phyloP scores from a whole-genome alignment of 148 eudicot species.

The Rhododendron vialii region DNA sequence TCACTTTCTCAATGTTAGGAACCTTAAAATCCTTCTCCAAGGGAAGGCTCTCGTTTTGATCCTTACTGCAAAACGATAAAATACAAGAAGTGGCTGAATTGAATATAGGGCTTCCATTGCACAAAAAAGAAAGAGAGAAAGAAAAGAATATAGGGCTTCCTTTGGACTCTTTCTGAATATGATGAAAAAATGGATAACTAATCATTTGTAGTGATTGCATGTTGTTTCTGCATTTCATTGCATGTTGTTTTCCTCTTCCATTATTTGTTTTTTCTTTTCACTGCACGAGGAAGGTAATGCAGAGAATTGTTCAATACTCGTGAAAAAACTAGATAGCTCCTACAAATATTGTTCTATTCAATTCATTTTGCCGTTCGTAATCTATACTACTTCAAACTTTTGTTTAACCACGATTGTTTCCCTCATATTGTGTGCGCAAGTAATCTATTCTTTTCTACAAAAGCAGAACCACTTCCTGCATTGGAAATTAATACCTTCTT shows the following conservation, averaged over 20 bases:
- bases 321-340: background rate
- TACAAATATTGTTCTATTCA: background rate
- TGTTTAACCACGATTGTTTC: background rate
- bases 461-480: background rate
- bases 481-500: background rate
- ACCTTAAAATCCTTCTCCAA: constrained; percentile 56
- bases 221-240: background rate
- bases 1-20: constrained; percentile 68
- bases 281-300: background rate
- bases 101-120: background rate
- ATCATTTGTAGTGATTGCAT: background rate
- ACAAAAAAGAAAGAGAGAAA: too few relatives aligned
- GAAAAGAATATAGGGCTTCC: background rate
- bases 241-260: background rate
- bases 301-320: background rate
- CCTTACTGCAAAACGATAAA: constrained; percentile 36
- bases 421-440: background rate
- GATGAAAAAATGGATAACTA: background rate
- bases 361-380: background rate
- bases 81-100: background rate
- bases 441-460: background rate
- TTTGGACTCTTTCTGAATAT: background rate
- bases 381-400: background rate
- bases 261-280: background rate
- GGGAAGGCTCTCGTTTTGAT: constrained; percentile 57